Conservation (phyloP, 139 green algal species). For the Picochlorum sp. region DNA sequence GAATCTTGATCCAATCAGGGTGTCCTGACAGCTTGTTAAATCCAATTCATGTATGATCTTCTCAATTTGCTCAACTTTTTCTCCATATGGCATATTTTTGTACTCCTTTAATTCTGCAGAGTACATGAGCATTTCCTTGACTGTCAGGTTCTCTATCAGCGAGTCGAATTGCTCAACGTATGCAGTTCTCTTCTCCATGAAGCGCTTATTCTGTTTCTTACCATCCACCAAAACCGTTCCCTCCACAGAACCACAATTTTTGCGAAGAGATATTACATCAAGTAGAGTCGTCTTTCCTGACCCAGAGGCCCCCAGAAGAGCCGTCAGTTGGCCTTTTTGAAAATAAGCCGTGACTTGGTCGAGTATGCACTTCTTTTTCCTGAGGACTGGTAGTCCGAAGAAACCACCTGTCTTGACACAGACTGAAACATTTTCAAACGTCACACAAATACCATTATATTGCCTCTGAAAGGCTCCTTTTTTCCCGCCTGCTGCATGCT, state of each 20-base stretch:
- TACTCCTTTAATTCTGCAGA: neutral
- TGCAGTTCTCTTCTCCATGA: neutral
- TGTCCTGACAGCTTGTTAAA: neutral
- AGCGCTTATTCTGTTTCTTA: neutral
- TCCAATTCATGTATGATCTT: neutral
- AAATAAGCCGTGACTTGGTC: too few relatives aligned
- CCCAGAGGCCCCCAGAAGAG: neutral
- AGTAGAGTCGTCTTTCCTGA: neutral
- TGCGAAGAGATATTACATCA: neutral
- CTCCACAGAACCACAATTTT: neutral
- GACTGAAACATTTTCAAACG: too few relatives aligned
- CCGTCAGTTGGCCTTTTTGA: neutral
- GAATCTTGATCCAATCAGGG: neutral
- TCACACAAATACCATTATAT: too few relatives aligned
- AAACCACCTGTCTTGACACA: too few relatives aligned
- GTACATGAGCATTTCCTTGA: neutral
- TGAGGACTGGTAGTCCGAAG: too few relatives aligned
- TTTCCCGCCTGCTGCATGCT: too few relatives aligned
- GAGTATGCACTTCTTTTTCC: too few relatives aligned
- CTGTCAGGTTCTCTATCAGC: neutral
- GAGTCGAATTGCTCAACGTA: neutral
- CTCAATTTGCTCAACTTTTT: neutral
- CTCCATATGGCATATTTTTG: neutral
- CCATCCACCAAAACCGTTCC: neutral
- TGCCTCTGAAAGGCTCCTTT: too few relatives aligned